These are phyloP conservation scores for Cochlearia excelsa DNA, from an alignment of 345 rosid genomes.

Conservation along the genomic window DNA sequence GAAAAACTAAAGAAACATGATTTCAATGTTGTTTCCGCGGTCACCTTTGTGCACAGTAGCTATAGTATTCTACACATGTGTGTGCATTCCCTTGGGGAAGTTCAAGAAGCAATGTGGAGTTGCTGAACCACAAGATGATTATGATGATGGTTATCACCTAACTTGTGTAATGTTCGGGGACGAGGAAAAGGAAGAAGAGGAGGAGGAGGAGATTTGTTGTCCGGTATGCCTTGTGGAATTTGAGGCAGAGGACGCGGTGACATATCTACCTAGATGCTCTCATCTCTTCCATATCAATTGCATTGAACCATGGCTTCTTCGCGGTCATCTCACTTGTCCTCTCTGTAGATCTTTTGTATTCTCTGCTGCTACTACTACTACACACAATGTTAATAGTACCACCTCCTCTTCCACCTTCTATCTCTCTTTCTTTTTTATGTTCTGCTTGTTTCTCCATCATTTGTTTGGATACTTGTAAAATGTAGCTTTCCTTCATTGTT, in stretches of 20 bases:
- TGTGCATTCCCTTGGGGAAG: slow-evolving; percentile 48
- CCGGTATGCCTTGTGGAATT: slow-evolving; percentile 64
- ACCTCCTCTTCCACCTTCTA: slow-evolving; percentile 10
- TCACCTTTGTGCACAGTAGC: slow-evolving; percentile 47
- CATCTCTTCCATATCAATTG: slow-evolving; percentile 65
- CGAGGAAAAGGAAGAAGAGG: slow-evolving; percentile 21
- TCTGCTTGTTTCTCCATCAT: slow-evolving; percentile 27
- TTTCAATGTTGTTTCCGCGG: slow-evolving; percentile 42
- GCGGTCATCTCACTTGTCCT: slow-evolving; percentile 65
- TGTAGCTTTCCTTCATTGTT: no score
- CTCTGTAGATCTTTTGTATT: slow-evolving; percentile 61
- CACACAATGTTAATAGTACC: background rate
- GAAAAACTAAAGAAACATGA: slow-evolving; percentile 41
- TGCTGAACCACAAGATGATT: background rate
- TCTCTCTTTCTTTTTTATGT: slow-evolving; percentile 23
- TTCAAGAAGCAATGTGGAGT: slow-evolving; percentile 14
- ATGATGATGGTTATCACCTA: slow-evolving; percentile 20
- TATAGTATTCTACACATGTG: slow-evolving; percentile 52
- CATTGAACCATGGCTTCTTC: slow-evolving; percentile 59
- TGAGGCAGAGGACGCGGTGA: slow-evolving; percentile 48
- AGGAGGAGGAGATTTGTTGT: slow-evolving; percentile 43
- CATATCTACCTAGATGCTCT: slow-evolving; percentile 51
- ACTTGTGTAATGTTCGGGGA: slow-evolving; percentile 41
- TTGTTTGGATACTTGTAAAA: slow-evolving; percentile 24
- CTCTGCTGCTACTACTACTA: slow-evolving; percentile 12